Percentiles rank a stretch among this genome's conserved stretches.
Conservation (phyloP, 106 monocot genomes). For the Ottelia alismoides region DNA sequence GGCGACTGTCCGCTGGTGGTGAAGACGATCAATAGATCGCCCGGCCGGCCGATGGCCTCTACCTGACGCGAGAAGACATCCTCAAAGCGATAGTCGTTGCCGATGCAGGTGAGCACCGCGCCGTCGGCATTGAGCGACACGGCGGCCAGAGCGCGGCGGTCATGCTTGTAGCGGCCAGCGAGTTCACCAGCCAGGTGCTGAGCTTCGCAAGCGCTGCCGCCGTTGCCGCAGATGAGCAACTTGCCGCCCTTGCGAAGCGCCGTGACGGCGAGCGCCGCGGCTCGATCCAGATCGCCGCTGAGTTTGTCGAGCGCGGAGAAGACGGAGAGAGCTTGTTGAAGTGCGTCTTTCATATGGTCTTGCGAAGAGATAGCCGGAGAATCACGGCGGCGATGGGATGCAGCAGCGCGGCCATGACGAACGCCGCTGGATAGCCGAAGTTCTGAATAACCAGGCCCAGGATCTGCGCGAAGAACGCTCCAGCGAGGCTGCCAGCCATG, state of each 20-base stretch:
- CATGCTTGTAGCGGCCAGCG: not conserved
- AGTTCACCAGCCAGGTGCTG: not conserved
- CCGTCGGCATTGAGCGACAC: not conserved
- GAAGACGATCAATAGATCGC: not conserved
- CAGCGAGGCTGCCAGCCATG: not conserved
- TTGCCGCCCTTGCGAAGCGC: not conserved
- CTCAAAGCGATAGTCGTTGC: not conserved
- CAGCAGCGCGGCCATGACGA: not conserved
- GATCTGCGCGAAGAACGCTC: not conserved
- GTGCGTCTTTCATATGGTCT: too few species aligned
- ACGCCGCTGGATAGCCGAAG: not conserved
- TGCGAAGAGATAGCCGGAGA: too few species aligned
- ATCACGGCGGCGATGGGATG: not conserved
- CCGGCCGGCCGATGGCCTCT: not conserved
- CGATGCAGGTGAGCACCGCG: not conserved
- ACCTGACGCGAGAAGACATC: not conserved
- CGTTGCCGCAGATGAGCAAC: not conserved
- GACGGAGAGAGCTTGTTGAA: too few species aligned
- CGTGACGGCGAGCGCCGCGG: too few species aligned
- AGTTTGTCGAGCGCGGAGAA: too few species aligned
- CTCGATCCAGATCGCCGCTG: too few species aligned
- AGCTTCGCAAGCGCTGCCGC: not conserved
- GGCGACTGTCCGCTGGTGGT: not conserved
- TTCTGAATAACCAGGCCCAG: not conserved
- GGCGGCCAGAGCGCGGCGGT: not conserved